phyloP scores from a whole-genome alignment of 345 rosid species.

The Mangifera indica region DNA sequence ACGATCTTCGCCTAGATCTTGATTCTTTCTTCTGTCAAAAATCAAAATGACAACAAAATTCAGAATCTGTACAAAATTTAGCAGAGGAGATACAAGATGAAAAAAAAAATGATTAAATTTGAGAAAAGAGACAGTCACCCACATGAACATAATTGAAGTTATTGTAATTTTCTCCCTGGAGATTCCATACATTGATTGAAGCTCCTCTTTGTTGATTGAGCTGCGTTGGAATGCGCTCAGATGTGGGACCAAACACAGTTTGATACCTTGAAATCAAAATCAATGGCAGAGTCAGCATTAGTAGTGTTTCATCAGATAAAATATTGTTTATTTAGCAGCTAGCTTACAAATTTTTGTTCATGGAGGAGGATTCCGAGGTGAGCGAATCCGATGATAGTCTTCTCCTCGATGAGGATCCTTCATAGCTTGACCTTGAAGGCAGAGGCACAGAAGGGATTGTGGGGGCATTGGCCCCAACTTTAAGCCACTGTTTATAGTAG shows the following conservation, averaged over 20 bases:
- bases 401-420: conserved; percentile 28
- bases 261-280: conserved; percentile 31
- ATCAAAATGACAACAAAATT: conserved; percentile 9
- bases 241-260: conserved; percentile 43
- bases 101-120: neutral
- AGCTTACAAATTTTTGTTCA: conserved; percentile 47
- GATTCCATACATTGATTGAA: conserved; percentile 23
- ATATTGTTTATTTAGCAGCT: neutral
- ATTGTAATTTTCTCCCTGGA: conserved; percentile 29
- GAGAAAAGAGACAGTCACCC: conserved; percentile 20
- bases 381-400: conserved; percentile 53
- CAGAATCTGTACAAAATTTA: conserved; percentile 1
- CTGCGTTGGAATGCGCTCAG: conserved; percentile 31
- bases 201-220: conserved; percentile 21
- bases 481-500: conserved; percentile 57
- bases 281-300: neutral
- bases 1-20: conserved; percentile 23
- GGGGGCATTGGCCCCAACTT: conserved; percentile 47
- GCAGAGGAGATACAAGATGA: neutral
- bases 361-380: conserved; percentile 35
- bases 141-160: conserved; percentile 39
- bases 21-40: conserved; percentile 33
- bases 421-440: conserved; percentile 34
- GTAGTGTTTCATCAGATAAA: neutral
- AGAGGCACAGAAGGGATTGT: conserved; percentile 50